phyloP scores from a whole-genome alignment of 2,329 filamentous ascomycete genomes.

The Aureobasidium sp. region DNA sequence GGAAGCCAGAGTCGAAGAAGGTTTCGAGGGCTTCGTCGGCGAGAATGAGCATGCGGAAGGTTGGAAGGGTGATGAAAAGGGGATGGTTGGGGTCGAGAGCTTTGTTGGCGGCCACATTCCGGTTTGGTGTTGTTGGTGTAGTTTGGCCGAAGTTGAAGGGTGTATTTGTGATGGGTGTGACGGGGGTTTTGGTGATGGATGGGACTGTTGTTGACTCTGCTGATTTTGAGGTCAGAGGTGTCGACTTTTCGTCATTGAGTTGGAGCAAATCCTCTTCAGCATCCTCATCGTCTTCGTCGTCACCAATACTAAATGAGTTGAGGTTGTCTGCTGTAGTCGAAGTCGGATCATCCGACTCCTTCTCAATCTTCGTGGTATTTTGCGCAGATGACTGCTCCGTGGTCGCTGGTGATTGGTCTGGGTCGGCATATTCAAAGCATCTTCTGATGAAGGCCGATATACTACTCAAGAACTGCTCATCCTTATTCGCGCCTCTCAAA shows the following conservation, averaged over 20 bases:
- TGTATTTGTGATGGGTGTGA: constrained; percentile 16
- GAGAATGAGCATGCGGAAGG: constrained; percentile 96
- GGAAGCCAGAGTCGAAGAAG: constrained; percentile 95
- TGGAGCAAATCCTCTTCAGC: constrained; percentile 48
- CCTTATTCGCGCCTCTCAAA: constrained; percentile 47
- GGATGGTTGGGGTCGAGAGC: constrained; percentile 90
- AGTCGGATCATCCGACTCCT: constrained; percentile 23
- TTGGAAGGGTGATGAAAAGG: constrained; percentile 89
- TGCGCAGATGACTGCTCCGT: constrained; percentile 21
- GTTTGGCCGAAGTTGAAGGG: constrained; percentile 19
- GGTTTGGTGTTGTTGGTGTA: constrained; percentile 26
- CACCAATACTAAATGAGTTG: constrained; percentile 65
- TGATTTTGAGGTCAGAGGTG: constrained; percentile 1
- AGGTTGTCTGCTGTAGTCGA: constrained; percentile 32
- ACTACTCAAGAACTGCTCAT: constrained; percentile 83
- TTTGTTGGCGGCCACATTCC: constrained; percentile 72
- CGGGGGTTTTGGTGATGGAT: constrained; percentile 1
- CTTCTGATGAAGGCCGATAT: constrained; percentile 92
- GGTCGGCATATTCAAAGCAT: constrained; percentile 97
- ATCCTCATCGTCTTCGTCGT: constrained; percentile 44
- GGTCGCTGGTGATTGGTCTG: constrained; percentile 52
- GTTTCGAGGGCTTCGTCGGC: constrained; percentile 92
- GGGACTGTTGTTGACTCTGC: constrained; percentile 15
- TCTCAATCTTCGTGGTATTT: constrained; percentile 17
- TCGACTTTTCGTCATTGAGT: constrained; percentile 41